These are phyloP conservation scores for Haplosporangium sp. DNA, from an alignment of 371 early-diverging fungal species.

Conservation along the genomic window DNA sequence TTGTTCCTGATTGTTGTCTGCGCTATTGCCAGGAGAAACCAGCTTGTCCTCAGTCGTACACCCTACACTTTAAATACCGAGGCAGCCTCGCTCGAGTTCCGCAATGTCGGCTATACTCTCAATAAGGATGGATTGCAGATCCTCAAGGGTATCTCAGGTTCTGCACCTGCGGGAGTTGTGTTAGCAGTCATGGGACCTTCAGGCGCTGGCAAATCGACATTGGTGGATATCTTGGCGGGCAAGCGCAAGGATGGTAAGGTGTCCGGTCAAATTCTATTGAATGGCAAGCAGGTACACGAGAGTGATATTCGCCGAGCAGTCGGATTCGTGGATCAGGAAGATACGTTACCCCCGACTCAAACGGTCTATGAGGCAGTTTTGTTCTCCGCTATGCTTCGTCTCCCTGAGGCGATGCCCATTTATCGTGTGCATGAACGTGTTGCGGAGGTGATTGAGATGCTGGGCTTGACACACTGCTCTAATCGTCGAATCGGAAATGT, in stretches of 20 bases:
- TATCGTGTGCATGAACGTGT: conserved; percentile 70
- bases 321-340: conserved; percentile 91
- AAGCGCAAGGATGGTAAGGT: conserved; percentile 70
- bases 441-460: conserved; percentile 78
- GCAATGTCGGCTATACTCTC: conserved; percentile 53
- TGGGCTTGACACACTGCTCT: conserved; percentile 83
- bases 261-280: conserved; percentile 71
- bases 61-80: conserved; percentile 38
- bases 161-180: conserved; percentile 48
- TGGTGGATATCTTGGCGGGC: conserved; percentile 82
- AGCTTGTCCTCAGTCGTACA: conserved; percentile 31
- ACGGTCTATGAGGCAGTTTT: conserved; percentile 86
- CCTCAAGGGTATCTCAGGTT: conserved; percentile 51
- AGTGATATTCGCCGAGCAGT: conserved; percentile 71
- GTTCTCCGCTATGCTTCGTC: conserved; percentile 82
- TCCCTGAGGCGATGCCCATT: conserved; percentile 73
- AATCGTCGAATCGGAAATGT: conserved; percentile 85
- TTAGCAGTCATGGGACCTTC: conserved; percentile 77
- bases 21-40: conserved; percentile 34
- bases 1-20: conserved; percentile 34
- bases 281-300: conserved; percentile 68
- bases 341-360: conserved; percentile 83
- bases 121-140: conserved; percentile 49
- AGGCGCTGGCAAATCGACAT: conserved; percentile 77
- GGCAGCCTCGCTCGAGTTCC: conserved; percentile 54